A percentile compares a stretch with the other conserved stretches of the same genome.
Evolutionary conservation across 164 flowering plant genomes (phyloP).

Genomic region (Vitis rotundifolia): DNA sequence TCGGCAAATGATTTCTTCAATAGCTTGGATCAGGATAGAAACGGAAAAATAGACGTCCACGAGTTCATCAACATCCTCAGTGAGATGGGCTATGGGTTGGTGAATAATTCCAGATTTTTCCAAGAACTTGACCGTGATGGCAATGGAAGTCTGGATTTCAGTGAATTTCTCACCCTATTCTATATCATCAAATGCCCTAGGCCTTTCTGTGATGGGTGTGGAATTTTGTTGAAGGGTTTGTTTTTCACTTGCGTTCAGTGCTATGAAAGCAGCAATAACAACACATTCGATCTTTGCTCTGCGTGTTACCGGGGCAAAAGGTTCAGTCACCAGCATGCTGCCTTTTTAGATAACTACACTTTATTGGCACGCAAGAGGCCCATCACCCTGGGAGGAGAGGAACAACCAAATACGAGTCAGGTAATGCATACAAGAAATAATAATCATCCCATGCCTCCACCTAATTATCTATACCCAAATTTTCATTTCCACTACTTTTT

Average conservation of each 20-base stretch:
- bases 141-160: neutral
- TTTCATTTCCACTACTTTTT: too few species aligned
- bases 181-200: neutral
- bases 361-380: neutral
- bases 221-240: neutral
- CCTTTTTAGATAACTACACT: neutral
- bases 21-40: neutral
- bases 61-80: neutral
- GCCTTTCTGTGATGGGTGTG: neutral
- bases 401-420: too few species aligned
- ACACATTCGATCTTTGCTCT: conserved; percentile 1
- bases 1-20: neutral
- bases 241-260: conserved; percentile 6
- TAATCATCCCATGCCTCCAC: too few species aligned
- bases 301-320: neutral
- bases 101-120: neutral
- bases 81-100: neutral
- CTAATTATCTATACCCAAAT: too few species aligned
- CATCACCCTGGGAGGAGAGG: too few species aligned
- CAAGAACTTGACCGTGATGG: neutral
- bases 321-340: neutral
- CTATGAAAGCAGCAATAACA: neutral
- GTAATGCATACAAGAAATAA: too few species aligned
- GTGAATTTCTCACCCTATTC: conserved; percentile 2
- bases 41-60: neutral